These are phyloP conservation scores for Naganishia albida DNA, from an alignment of 1,284 basidiomycete species.

Conservation along the genomic window DNA sequence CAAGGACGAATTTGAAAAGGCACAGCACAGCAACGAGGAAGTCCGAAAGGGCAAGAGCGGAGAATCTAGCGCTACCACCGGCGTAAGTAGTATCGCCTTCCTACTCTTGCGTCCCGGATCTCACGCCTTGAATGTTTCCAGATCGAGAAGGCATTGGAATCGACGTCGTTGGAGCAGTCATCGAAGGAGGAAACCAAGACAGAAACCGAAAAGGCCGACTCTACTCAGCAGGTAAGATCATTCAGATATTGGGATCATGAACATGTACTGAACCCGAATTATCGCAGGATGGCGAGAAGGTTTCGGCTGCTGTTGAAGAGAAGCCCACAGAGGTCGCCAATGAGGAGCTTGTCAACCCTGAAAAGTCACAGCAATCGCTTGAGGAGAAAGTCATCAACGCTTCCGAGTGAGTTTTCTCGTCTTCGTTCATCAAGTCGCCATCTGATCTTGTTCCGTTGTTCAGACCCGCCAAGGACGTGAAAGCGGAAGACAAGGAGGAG, in stretches of 20 bases:
- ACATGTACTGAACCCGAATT: background rate
- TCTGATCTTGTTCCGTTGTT: background rate
- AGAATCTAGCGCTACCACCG: slow-evolving; percentile 28
- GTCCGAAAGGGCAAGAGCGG: slow-evolving; percentile 38
- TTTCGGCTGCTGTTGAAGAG: slow-evolving; percentile 15
- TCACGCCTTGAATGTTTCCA: slow-evolving; percentile 43
- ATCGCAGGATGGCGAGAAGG: slow-evolving; percentile 16
- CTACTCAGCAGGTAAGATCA: slow-evolving; percentile 42
- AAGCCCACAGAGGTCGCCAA: slow-evolving; percentile 36
- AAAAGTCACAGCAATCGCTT: slow-evolving; percentile 2
- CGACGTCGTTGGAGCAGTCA: slow-evolving; percentile 35
- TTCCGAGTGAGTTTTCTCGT: slow-evolving; percentile 16
- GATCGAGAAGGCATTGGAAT: slow-evolving; percentile 45
- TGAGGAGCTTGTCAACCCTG: slow-evolving; percentile 33
- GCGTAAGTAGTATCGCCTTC: slow-evolving; percentile 37
- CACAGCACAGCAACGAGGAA: slow-evolving; percentile 69
- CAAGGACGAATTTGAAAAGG: slow-evolving; percentile 82
- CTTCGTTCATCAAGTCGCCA: background rate
- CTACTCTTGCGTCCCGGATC: slow-evolving; percentile 35
- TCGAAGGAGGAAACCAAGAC: slow-evolving; percentile 39
- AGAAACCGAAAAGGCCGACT: slow-evolving; percentile 45
- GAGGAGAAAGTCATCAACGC: slow-evolving; percentile 29
- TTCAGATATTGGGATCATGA: background rate
- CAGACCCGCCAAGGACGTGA: slow-evolving; percentile 11
- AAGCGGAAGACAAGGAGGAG: slow-evolving; percentile 22